Base-by-base conservation (phyloP, 1,284 basidiomycete genomes). In the Quambalaria eucalypti region DNA sequence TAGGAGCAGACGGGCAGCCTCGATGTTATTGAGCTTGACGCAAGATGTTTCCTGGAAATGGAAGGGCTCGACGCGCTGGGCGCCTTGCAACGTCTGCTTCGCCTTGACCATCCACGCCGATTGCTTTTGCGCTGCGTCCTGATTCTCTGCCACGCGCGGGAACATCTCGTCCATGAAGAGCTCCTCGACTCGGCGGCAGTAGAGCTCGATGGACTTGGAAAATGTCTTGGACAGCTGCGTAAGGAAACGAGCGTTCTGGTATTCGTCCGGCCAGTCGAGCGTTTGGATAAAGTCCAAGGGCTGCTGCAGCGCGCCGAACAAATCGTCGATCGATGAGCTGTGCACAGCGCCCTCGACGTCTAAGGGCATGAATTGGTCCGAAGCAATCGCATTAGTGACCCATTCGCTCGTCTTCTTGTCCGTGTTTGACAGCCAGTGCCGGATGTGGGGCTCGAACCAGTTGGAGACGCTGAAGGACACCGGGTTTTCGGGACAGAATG, bases 21-120 rank as follows among this genome's bases (percentile, higher is more conserved):
- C 91, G 61, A 98, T 86, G 74, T 98, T 97, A 80, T 99, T 98
- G 48, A 98, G 82, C 78, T 96, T 97, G 69, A 98, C 89, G 71
- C 93, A 97, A 0, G 90, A 91, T 14, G 76, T 83, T 0, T 90
- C 82, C 52, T 85, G 85, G 79, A 99, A 97, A 69, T 92, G 89
- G 81, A 95, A 98, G 5, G 89, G 87, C 68, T 90, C 87, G 48
- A 89, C 81, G 76, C 88, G 90, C 80, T 89, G 90, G 76, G 96
- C 90, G 21, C 87, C 85, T 57, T 85, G 79, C 6, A 92, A 80
- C 1, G 78, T 78, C 68, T 87, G 86, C 68, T 86, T 86, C 6
- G 93, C 93, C 66, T 88, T 91, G 73, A 93, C 90, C 28, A 97
- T 81, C 91, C 92, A 97, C 0, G 90, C 91, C 6, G 87, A 88